These are phyloP conservation scores for Klebsormidium nitens DNA, from an alignment of 139 green algal genomes.

Conservation along the genomic window DNA sequence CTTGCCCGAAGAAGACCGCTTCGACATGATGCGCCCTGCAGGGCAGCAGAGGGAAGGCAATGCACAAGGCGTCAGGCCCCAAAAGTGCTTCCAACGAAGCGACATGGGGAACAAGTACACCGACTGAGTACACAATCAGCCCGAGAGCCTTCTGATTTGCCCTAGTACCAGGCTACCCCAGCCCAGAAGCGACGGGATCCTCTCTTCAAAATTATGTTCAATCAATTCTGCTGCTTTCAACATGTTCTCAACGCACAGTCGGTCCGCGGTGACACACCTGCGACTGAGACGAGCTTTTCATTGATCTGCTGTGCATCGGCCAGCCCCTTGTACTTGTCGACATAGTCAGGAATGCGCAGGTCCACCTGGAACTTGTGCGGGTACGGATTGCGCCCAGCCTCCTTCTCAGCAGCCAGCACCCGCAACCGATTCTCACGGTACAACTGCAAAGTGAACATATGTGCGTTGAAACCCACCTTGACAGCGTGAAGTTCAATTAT, in stretches of 20 bases:
- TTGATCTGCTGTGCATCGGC: constrained; percentile 58
- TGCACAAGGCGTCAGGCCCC: background rate
- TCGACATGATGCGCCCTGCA: constrained; percentile 73
- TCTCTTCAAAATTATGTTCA: too few species aligned
- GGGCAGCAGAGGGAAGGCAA: background rate
- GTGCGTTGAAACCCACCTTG: background rate
- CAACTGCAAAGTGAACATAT: constrained; percentile 38
- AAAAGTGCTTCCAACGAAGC: background rate
- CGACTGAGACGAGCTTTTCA: constrained; percentile 35
- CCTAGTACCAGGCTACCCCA: background rate
- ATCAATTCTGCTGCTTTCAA: background rate
- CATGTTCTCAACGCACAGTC: too few species aligned
- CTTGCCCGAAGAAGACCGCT: constrained; percentile 83
- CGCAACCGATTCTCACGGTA: constrained; percentile 84
- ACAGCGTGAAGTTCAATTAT: constrained; percentile 1
- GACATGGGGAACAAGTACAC: background rate
- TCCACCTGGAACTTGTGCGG: constrained; percentile 95
- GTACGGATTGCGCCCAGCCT: constrained; percentile 84
- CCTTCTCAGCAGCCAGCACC: constrained; percentile 64
- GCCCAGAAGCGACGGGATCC: background rate
- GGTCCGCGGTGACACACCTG: constrained; percentile 18
- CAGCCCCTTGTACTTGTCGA: constrained; percentile 66
- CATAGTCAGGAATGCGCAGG: constrained; percentile 64
- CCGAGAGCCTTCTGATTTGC: background rate
- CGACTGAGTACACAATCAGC: background rate